Evolutionary conservation across 2,329 filamentous ascomycete species (phyloP).

Genomic region (Aspergillus sp.): DNA sequence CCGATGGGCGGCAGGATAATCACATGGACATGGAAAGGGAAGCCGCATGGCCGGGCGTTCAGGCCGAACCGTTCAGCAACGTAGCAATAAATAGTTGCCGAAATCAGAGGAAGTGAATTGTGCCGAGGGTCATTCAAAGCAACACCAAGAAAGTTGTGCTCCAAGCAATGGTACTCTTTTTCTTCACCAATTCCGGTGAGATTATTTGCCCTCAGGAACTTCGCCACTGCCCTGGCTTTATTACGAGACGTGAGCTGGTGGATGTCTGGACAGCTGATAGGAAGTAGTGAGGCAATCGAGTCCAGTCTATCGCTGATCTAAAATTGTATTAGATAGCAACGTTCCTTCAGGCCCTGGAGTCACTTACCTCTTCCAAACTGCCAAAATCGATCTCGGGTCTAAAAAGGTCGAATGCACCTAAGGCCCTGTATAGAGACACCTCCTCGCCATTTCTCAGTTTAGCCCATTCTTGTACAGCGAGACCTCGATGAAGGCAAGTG

Average conservation of each 20-base stretch:
- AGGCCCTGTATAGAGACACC: constrained; percentile 68
- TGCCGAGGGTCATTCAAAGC: constrained; percentile 72
- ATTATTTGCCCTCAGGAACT: constrained; percentile 68
- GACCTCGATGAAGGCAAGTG: constrained; percentile 75
- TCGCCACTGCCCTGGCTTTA: constrained; percentile 68
- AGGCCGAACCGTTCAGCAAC: constrained; percentile 74
- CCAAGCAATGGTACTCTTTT: constrained; percentile 71
- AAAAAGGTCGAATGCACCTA: constrained; percentile 89
- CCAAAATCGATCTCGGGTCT: constrained; percentile 70
- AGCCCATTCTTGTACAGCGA: constrained; percentile 77
- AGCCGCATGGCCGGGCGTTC: constrained; percentile 74
- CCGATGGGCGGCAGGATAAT: constrained; percentile 67
- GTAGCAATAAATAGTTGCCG: constrained; percentile 81
- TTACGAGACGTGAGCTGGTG: constrained; percentile 61
- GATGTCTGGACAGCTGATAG: constrained; percentile 55
- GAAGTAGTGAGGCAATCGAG: constrained; percentile 60
- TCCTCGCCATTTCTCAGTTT: constrained; percentile 54
- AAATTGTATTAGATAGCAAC: constrained; percentile 16
- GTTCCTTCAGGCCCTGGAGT: not conserved
- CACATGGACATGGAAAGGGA: constrained; percentile 82
- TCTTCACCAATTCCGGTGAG: constrained; percentile 71
- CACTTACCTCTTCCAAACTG: constrained; percentile 70
- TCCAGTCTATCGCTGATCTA: constrained; percentile 68
- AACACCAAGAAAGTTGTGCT: constrained; percentile 85
- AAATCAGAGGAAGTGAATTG: constrained; percentile 81